Conservation (phyloP, 768 basidiomycete genomes). For the Hericium erinaceus region DNA sequence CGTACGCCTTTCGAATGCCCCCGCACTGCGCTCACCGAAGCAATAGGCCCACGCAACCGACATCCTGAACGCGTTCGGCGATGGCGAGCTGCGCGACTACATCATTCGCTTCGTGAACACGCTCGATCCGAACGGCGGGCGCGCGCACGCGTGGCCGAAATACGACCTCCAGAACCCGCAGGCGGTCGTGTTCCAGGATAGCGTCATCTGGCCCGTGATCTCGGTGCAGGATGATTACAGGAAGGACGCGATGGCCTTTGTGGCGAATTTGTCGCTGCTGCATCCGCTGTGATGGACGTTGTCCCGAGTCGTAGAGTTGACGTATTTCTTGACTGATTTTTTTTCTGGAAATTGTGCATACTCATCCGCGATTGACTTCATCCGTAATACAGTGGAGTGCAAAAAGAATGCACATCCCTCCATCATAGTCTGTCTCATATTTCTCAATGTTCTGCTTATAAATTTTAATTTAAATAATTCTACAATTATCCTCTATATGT, state of each 20-base stretch:
- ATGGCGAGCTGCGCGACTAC: conserved; percentile 10
- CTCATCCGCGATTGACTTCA: too few relatives aligned
- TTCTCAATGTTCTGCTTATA: too few relatives aligned
- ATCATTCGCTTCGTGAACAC: conserved; percentile 8
- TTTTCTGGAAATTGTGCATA: too few relatives aligned
- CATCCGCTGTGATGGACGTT: neutral
- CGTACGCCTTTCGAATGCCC: neutral
- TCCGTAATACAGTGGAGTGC: too few relatives aligned
- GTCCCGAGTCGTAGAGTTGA: too few relatives aligned
- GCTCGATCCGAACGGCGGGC: conserved; percentile 10
- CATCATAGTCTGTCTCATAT: too few relatives aligned
- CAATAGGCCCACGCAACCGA: conserved; percentile 14
- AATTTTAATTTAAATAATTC: too few relatives aligned
- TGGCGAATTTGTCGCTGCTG: conserved; percentile 7
- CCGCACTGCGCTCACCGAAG: neutral
- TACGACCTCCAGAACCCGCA: conserved; percentile 5
- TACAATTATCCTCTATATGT: too few relatives aligned
- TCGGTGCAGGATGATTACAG: conserved; percentile 9
- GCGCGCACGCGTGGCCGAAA: conserved; percentile 7
- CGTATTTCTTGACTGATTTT: too few relatives aligned
- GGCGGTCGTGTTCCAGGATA: conserved; percentile 8
- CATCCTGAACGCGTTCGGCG: conserved; percentile 3
- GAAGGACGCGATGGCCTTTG: neutral
- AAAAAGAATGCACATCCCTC: too few relatives aligned
- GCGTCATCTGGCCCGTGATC: neutral